Evolutionary conservation across 805 yeast species (phyloP), one percentile per base, ranked within the genome.

Genomic region (Candida germanica): DNA sequence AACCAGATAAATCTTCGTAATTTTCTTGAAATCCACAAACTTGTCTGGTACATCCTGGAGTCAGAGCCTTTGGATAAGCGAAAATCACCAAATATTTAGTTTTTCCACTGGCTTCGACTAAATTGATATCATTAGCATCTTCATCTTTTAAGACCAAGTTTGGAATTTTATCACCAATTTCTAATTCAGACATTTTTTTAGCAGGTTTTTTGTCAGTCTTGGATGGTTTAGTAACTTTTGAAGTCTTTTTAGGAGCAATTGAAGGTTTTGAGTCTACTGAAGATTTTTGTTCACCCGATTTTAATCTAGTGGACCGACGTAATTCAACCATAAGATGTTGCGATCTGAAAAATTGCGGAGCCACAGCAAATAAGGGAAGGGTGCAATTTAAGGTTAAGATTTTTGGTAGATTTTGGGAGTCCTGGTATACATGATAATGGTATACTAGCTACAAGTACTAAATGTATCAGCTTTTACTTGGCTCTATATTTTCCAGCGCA

Each of bases 11-110:
- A 27, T 71, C 65, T 2, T 71, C 66, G 56, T 64, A 80, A 48
- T 77, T 77, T 46, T 77, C 80, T 49, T 93, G 79, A 57, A 83
- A 93, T 0, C 96, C 96, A 56, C 84, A 75, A 2, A 89, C 97
- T 63, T 91, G 98, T 49, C 87, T 76, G 1, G 98, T 91, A 61
- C 98, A 93, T 3, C 98, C 98, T 1, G 96, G 96, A 0, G 98
- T 91, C 17, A 83, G 79, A 0, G 98, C 98, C 53, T 74, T 82
- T 36, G 98, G 98, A 55, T 89, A 91, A 13, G 95, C 84, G 41
- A 68, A 68, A 26, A 68, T 61, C 17, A 68, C 66, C 42, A 67
- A 35, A 35, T 54, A 64, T 47, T 61, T 64, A 20, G 59, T 43
- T 17, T 53, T 48, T 20, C 47, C 44, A 31, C 67, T 64, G 20